phyloP scores from a whole-genome alignment of 345 rosid genomes.

The Raphanus sativus region DNA sequence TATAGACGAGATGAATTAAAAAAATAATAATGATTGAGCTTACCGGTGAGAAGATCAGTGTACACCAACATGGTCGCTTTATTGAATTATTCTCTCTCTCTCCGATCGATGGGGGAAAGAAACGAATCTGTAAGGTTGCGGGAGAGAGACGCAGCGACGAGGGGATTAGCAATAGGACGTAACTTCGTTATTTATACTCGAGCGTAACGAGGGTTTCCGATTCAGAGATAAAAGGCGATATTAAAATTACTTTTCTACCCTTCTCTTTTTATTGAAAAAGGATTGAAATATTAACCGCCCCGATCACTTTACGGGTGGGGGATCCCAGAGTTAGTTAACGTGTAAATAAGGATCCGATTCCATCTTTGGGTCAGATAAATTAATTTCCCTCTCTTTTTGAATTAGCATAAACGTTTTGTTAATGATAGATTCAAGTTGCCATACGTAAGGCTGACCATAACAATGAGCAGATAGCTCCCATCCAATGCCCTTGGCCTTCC shows the following conservation, averaged over 20 bases:
- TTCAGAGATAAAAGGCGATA: neutral
- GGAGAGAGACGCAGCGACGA: slow-evolving; percentile 3
- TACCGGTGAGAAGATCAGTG: neutral
- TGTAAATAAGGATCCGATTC: too few species aligned
- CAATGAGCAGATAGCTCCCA: slow-evolving; percentile 43
- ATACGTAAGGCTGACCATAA: slow-evolving; percentile 34
- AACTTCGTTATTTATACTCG: neutral
- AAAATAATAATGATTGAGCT: neutral
- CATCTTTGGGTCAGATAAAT: too few species aligned
- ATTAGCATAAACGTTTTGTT: too few species aligned
- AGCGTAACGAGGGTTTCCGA: neutral
- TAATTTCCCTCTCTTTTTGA: too few species aligned
- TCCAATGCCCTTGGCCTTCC: slow-evolving; percentile 60
- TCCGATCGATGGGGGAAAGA: neutral
- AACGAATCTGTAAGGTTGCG: neutral
- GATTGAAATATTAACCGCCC: too few species aligned
- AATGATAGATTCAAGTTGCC: too few species aligned
- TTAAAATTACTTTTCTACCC: neutral
- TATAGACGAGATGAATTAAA: neutral
- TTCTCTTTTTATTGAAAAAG: neutral
- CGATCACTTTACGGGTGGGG: too few species aligned
- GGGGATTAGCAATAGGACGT: neutral
- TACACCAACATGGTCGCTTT: neutral
- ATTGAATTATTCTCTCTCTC: neutral
- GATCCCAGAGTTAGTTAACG: too few species aligned